phyloP scores from a whole-genome alignment of 2,329 filamentous ascomycete species.

The Paracoccidioides brasiliensis region DNA sequence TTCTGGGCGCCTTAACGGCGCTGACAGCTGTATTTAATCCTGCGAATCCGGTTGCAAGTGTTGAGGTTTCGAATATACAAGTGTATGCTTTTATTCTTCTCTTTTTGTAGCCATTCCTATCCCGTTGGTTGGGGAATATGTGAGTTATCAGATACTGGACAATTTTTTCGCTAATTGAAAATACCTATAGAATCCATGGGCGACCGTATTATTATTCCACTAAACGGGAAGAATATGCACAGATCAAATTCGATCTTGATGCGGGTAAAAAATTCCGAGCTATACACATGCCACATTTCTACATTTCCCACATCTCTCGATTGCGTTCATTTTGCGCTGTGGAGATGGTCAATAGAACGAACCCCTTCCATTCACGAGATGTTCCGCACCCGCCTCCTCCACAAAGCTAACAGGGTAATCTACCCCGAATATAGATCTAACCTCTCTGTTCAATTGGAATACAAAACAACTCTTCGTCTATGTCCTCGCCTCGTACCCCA shows the following conservation, averaged over 20 bases:
- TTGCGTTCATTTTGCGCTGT: not conserved
- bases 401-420: not conserved
- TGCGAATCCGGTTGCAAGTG: slow-evolving; percentile 41
- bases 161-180: not conserved
- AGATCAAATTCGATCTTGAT: slow-evolving; percentile 85
- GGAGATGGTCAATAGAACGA: not conserved
- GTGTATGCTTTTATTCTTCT: slow-evolving; percentile 47
- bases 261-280: slow-evolving; percentile 39
- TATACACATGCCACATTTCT: not conserved
- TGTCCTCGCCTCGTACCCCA: slow-evolving; percentile 61
- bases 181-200: slow-evolving; percentile 56
- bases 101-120: not conserved
- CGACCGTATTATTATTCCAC: slow-evolving; percentile 90
- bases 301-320: not conserved
- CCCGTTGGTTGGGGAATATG: no score
- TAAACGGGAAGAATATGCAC: slow-evolving; percentile 90
- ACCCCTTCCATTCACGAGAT: no score
- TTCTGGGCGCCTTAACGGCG: slow-evolving; percentile 66
- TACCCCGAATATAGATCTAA: slow-evolving; percentile 48
- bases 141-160: not conserved
- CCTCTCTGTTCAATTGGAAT: slow-evolving; percentile 95
- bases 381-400: not conserved
- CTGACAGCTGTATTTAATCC: slow-evolving; percentile 56
- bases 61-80: slow-evolving; percentile 52
- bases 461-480: slow-evolving; percentile 98